Evolutionary conservation across 148 eudicot species (phyloP).

Genomic region (Rhododendron henanense): DNA sequence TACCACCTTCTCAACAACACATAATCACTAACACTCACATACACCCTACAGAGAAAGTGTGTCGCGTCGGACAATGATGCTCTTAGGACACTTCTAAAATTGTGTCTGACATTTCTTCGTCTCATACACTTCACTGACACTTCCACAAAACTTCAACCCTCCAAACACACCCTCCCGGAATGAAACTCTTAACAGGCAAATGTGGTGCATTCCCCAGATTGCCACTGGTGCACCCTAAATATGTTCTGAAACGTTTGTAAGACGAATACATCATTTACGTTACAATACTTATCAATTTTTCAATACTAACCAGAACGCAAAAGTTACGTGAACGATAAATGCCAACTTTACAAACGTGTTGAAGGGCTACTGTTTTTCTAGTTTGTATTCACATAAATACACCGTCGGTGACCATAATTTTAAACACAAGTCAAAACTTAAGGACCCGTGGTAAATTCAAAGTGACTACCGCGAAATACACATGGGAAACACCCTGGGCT

Average conservation of each 20-base stretch:
- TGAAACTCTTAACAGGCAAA: background rate
- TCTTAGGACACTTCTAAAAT: background rate
- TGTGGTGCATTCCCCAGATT: background rate
- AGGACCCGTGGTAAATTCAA: background rate
- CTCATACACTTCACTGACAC: background rate
- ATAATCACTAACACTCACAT: background rate
- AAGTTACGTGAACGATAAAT: too few relatives aligned
- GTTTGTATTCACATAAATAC: background rate
- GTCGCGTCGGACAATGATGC: background rate
- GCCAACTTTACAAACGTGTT: background rate
- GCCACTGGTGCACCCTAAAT: background rate
- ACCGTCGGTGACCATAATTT: background rate
- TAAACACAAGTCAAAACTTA: background rate
- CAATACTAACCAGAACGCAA: background rate
- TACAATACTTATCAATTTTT: background rate
- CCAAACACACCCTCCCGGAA: background rate
- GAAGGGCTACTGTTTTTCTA: background rate
- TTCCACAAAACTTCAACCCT: background rate
- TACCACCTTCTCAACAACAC: background rate
- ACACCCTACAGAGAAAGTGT: background rate
- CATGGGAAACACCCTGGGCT: background rate
- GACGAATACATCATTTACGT: background rate
- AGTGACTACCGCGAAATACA: background rate
- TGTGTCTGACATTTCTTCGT: background rate
- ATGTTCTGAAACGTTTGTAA: background rate